Base-by-base conservation (phyloP, 805 yeast species). In the Cyberlindnera xishuangbannaensis region DNA sequence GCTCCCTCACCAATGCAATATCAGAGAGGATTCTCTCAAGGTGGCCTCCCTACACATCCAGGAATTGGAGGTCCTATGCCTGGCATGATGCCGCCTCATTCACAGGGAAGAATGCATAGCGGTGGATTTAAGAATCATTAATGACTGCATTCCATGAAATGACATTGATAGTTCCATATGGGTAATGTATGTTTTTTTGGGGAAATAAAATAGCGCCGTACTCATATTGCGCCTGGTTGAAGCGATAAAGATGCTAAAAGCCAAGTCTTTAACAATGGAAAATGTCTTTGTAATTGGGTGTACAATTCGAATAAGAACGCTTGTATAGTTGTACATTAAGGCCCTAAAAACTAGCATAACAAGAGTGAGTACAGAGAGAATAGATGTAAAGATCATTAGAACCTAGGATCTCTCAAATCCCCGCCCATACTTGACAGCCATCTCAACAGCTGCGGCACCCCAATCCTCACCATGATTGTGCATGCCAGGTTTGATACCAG, bases 381-480 rank as follows among this genome's bases (percentile, higher is more conserved):
- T n/a, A n/a, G n/a, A n/a, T n/a, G n/a, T n/a, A n/a, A n/a, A n/a
- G n/a, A n/a, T n/a, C n/a, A n/a, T n/a, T n/a, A n/a, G n/a, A n/a
- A n/a, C n/a, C n/a, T n/a, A n/a, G n/a, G n/a, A n/a, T n/a, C n/a
- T n/a, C n/a, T n/a, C n/a, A n/a, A n/a, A n/a, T n/a, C n/a, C n/a
- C n/a, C 20, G 26, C n/a, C 20, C 22, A 23, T 31, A 73, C 47
- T 75, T 75, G 12, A 53, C 31, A 4, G 74, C 80, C 97, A 92
- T 90, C 65, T 90, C 98, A 18, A 92, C 95, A 12, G 98, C 98
- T 34, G 97, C 96, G 22, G 94, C 88, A 47, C 95, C 98, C 98
- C 98, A 90, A 59, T 92, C 98, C 53, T 74, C 85, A 44, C 98
- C 98, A 54, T 92, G 98, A 66, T 90, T 90, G 61, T 92, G 97